Evolutionary conservation across 345 rosid species (phyloP).

Genomic region (Melaleuca quinquenervia): DNA sequence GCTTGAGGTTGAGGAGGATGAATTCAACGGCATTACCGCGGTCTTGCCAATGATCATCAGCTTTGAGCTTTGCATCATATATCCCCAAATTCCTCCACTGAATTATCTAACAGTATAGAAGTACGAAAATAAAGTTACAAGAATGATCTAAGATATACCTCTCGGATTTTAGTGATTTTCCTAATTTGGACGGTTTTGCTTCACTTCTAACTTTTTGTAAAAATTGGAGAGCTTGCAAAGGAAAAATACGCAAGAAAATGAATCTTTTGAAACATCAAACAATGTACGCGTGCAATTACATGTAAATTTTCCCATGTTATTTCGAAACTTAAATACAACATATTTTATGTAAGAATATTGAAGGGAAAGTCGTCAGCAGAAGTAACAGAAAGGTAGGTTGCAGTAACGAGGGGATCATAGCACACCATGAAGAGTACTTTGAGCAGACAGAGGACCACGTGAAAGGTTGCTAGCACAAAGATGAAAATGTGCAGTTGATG

Average conservation of each 20-base stretch:
- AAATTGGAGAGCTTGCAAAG: neutral
- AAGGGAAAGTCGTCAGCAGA: neutral
- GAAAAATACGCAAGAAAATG: rapidly evolving
- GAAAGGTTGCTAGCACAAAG: conserved; percentile 65
- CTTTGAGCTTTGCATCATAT: rapidly evolving
- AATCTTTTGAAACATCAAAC: neutral
- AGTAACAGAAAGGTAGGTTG: neutral
- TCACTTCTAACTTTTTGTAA: neutral
- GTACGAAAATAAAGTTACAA: neutral
- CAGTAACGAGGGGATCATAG: neutral
- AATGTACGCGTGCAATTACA: neutral
- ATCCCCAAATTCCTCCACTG: neutral
- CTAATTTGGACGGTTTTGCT: too few relatives aligned
- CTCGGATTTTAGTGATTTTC: neutral
- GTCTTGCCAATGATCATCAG: too few relatives aligned
- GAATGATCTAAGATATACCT: too few relatives aligned
- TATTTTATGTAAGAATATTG: rapidly evolving
- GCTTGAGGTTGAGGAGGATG: neutral
- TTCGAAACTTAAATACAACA: rapidly evolving
- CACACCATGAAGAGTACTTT: conserved; percentile 36
- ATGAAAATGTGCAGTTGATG: conserved; percentile 83
- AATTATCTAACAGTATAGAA: neutral
- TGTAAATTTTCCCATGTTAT: neutral
- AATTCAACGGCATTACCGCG: neutral
- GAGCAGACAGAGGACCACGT: conserved; percentile 57